Evolutionary conservation across 2,329 filamentous ascomycete species (phyloP).

Genomic region (Aureobasidium sp.): DNA sequence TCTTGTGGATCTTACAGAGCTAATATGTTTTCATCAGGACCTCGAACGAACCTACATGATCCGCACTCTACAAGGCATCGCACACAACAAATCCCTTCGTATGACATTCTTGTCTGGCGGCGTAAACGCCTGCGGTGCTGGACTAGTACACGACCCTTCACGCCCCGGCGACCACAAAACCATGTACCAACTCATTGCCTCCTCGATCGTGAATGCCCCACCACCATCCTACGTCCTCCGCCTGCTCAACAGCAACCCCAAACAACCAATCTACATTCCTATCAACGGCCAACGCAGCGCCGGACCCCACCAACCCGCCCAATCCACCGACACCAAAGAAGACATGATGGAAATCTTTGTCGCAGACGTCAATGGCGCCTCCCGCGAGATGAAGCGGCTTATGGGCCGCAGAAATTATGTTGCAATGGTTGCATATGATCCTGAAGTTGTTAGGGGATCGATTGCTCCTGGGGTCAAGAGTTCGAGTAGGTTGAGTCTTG

Average conservation of each 20-base stretch:
- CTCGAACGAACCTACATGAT: conserved; percentile 95
- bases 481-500: conserved; percentile 61
- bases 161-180: conserved; percentile 94
- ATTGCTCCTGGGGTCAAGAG: conserved; percentile 23
- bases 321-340: conserved; percentile 87
- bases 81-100: conserved; percentile 87
- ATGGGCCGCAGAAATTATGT: conserved; percentile 93
- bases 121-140: conserved; percentile 86
- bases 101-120: conserved; percentile 96
- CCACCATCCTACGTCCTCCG: conserved; percentile 81
- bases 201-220: conserved; percentile 84
- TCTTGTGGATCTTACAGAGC: neutral
- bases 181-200: conserved; percentile 97
- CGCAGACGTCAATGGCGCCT: conserved; percentile 76
- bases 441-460: conserved; percentile 57
- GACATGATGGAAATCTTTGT: conserved; percentile 99
- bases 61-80: conserved; percentile 87
- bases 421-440: conserved; percentile 89
- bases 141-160: conserved; percentile 85
- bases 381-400: conserved; percentile 70
- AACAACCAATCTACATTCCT: conserved; percentile 80
- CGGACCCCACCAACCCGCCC: conserved; percentile 23
- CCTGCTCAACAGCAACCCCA: conserved; percentile 77
- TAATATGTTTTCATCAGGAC: conserved; percentile 48
- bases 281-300: conserved; percentile 69